Percentiles rank a stretch among this genome's conserved stretches.
phyloP scores from a whole-genome alignment of 2,329 filamentous ascomycete genomes.

The Diaporthe ilicicola region DNA sequence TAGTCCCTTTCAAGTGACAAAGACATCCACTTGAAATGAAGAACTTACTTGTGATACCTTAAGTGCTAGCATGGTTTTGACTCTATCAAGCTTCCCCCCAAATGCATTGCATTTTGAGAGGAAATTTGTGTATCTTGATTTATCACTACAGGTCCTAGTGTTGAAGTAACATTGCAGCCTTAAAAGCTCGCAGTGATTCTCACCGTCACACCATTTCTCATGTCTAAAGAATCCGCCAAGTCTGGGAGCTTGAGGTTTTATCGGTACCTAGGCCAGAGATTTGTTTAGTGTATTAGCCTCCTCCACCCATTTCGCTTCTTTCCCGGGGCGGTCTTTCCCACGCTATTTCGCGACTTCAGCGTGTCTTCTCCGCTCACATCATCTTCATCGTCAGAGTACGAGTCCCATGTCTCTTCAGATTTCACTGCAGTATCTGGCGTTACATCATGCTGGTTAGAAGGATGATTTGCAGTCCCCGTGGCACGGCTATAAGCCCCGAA shows the following conservation, averaged over 20 bases:
- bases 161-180: too few relatives aligned
- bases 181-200: too few relatives aligned
- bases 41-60: neutral
- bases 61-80: neutral
- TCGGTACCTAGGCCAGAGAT: neutral
- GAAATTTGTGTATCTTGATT: neutral
- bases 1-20: too few relatives aligned
- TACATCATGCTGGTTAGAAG: neutral
- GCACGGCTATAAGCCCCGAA: conserved; percentile 4
- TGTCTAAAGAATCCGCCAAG: too few relatives aligned
- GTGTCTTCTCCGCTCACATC: neutral
- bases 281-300: neutral
- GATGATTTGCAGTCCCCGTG: neutral
- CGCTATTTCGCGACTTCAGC: neutral
- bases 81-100: too few relatives aligned
- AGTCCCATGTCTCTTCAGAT: neutral
- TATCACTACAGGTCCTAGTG: too few relatives aligned
- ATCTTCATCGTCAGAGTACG: neutral
- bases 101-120: too few relatives aligned
- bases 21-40: neutral
- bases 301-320: conserved; percentile 1
- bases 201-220: neutral
- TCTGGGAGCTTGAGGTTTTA: neutral
- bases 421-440: neutral
- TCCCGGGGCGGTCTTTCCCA: neutral